These are phyloP conservation scores for Salix brachista DNA, from an alignment of 345 rosid genomes.

Conservation along the genomic window DNA sequence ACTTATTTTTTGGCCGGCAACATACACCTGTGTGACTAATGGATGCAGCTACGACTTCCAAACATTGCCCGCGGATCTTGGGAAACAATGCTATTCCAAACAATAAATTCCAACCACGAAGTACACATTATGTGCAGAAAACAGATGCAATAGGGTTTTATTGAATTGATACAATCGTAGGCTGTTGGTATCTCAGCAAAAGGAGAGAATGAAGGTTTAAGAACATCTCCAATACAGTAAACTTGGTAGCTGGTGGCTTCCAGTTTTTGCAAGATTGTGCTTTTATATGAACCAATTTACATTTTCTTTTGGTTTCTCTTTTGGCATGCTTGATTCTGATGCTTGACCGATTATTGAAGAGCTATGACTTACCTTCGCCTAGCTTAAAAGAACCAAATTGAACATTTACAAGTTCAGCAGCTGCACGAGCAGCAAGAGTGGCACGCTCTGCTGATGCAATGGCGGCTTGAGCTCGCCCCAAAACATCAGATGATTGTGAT, in stretches of 20 bases:
- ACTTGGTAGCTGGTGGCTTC: neutral
- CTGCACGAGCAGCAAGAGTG: slow-evolving; percentile 78
- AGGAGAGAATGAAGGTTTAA: neutral
- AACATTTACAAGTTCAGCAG: slow-evolving; percentile 66
- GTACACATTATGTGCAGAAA: neutral
- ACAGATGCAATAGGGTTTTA: neutral
- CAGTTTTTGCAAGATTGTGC: neutral
- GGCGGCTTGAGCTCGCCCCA: slow-evolving; percentile 83
- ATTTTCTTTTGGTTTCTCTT: neutral
- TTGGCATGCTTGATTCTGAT: neutral
- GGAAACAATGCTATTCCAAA: neutral
- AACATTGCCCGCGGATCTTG: neutral
- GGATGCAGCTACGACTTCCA: neutral
- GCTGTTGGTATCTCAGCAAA: neutral
- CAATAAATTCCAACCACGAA: neutral
- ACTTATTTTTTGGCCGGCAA: neutral
- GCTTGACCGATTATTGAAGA: neutral
- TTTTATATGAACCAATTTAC: neutral
- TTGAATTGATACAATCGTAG: neutral
- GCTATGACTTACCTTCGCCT: slow-evolving; percentile 32
- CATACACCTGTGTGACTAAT: neutral
- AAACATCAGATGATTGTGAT: slow-evolving; percentile 45
- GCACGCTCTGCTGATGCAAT: slow-evolving; percentile 83
- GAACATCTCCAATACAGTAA: neutral
- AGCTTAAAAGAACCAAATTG: slow-evolving; percentile 37